Evolutionary conservation across 306 rosid species (phyloP), one percentile per base, ranked within the genome.

Genomic region (Spatholobus suberectus): DNA sequence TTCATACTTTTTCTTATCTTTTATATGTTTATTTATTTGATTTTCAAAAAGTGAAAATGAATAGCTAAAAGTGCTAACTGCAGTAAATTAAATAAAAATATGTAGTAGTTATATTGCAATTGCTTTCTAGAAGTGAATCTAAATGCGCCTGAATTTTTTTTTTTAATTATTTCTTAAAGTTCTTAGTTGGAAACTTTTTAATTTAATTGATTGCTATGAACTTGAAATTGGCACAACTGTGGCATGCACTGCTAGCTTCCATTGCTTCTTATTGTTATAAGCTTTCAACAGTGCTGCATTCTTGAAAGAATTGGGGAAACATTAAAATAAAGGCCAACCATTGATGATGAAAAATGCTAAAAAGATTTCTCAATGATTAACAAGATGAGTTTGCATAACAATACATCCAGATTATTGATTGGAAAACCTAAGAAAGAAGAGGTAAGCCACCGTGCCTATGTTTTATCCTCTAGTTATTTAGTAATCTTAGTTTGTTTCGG

Each of bases 241-340:
- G 35, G 37, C 26, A 29, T 35, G 38, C 49, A 77, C n/a, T 6
- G 18, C 51, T 34, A 14, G 49, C 63, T 46, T 77, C 81, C 17
- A 4, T 47, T 77, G 32, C 72, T 27, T 61, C 6, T 49, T 51
- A 51, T n/a, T 43, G 27, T 18, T 43, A 9, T 15, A 57, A 24
- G 62, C 59, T 62, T 44, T 63, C 73, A 27, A 4, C 23, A 46
- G 0, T 70, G 68, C 27, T 43, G 63, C 61, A 23, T 32, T 35
- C 78, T 29, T 70, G 24, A 38, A 80, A 80, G 59, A 40, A 80
- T 54, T 40, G 47, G 46, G 8, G 40, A 55, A 17, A 54, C 70
- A 57, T 55, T 20, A 41, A 40, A 69, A 57, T 70, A 40, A 70
- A 80, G 49, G 59, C 67, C 58, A 34, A 26, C 37, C 62, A 13